phyloP scores from a whole-genome alignment of 345 rosid genomes.

The Eucalyptus marginata region DNA sequence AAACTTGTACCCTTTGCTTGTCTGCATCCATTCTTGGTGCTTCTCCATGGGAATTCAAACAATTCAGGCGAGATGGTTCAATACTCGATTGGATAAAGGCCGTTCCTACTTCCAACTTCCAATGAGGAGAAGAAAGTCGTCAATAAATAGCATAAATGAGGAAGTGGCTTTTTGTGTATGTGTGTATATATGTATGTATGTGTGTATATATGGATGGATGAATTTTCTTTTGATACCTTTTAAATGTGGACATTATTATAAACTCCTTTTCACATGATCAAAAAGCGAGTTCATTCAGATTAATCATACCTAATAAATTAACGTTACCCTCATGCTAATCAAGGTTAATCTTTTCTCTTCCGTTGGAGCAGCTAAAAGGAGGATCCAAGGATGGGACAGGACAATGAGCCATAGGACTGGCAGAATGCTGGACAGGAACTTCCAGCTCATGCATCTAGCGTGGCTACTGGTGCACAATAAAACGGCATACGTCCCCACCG shows the following conservation, averaged over 20 bases:
- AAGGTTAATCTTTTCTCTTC: neutral
- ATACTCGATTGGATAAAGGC: no score
- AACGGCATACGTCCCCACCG: slow-evolving; percentile 79
- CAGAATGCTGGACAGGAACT: slow-evolving; percentile 80
- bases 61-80: no score
- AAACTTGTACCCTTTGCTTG: neutral
- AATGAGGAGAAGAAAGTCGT: no score
- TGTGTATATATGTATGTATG: rapidly evolving
- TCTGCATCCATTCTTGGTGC: neutral
- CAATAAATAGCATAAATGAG: no score
- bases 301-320: neutral
- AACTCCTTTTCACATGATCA: neutral
- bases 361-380: slow-evolving; percentile 41
- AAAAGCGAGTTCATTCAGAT: neutral
- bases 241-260: no score
- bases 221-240: no score
- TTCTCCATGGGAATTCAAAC: neutral
- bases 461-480: slow-evolving; percentile 91
- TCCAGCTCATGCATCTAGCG: slow-evolving; percentile 89
- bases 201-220: no score
- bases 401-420: slow-evolving; percentile 33
- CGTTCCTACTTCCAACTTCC: no score
- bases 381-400: slow-evolving; percentile 25
- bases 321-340: neutral
- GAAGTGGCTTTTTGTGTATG: no score